Evolutionary conservation across 345 rosid species (phyloP).

Genomic region (Isatis tinctoria): DNA sequence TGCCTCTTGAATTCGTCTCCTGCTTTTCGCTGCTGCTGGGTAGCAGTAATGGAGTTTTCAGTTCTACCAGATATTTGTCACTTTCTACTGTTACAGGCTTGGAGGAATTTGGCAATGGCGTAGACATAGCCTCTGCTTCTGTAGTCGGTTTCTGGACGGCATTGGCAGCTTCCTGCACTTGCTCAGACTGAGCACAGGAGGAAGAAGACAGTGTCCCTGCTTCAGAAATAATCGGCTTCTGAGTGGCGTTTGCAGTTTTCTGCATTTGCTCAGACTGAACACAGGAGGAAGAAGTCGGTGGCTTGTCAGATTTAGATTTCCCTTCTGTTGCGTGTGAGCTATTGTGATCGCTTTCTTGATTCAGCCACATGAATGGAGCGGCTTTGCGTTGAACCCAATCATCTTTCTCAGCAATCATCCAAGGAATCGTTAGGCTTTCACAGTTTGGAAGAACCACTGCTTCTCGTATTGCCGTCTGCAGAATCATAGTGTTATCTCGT

Average conservation of each 20-base stretch:
- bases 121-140: constrained; percentile 10
- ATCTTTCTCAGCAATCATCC: constrained; percentile 90
- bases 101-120: constrained; percentile 28
- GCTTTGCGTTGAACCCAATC: constrained; percentile 79
- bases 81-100: constrained; percentile 17
- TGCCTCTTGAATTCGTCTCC: constrained; percentile 29
- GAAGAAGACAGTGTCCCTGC: constrained; percentile 13
- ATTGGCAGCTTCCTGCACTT: constrained; percentile 29
- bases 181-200: constrained; percentile 36
- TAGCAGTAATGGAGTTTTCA: constrained; percentile 48
- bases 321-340: constrained; percentile 28
- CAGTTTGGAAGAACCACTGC: constrained; percentile 88
- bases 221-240: constrained; percentile 20
- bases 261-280: constrained; percentile 36
- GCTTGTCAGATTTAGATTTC: constrained; percentile 35
- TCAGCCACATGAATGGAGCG: constrained; percentile 86
- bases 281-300: constrained; percentile 33
- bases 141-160: constrained; percentile 6
- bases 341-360: constrained; percentile 52
- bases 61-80: constrained; percentile 47
- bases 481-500: constrained; percentile 16
- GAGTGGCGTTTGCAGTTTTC: constrained; percentile 26
- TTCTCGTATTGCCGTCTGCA: constrained; percentile 68
- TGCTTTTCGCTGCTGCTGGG: constrained; percentile 29
- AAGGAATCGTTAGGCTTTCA: constrained; percentile 72